A percentile compares a stretch with the other conserved stretches of the same genome.
Conservation (phyloP, 1,139 yeast species). For the Lodderomyces theae region DNA sequence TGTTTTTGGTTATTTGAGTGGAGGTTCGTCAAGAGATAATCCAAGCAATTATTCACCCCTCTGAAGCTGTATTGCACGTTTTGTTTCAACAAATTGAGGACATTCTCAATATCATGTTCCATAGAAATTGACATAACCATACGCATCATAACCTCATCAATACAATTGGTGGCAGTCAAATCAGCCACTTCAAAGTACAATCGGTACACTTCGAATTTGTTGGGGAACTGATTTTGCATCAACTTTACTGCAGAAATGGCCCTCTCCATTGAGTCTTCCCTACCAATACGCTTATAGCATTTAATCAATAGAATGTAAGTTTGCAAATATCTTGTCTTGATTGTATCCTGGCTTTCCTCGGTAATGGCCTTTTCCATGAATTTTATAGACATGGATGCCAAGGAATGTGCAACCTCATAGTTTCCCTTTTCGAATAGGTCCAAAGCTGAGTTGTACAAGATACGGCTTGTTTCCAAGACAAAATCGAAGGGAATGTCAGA, state of each 20-base stretch:
- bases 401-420: constrained; percentile 6
- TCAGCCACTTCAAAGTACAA: constrained; percentile 9
- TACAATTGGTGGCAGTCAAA: constrained; percentile 1
- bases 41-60: constrained; percentile 24
- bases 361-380: constrained; percentile 9
- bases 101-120: constrained; percentile 12
- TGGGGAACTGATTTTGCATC: constrained; percentile 10
- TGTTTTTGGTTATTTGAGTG: constrained; percentile 17
- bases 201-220: constrained; percentile 11
- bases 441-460: constrained; percentile 11
- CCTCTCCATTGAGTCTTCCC: constrained; percentile 4
- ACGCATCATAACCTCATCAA: constrained; percentile 20
- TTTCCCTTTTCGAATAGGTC: constrained; percentile 4
- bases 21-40: constrained; percentile 21
- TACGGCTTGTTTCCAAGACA: constrained; percentile 11
- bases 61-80: constrained; percentile 16
- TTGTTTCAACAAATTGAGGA: constrained; percentile 18
- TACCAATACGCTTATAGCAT: constrained; percentile 8
- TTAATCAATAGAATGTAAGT: constrained; percentile 11
- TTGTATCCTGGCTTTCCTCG: constrained; percentile 1
- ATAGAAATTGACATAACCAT: constrained; percentile 22
- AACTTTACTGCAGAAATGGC: constrained; percentile 8
- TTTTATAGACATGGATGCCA: constrained; percentile 9
- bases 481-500: constrained; percentile 5
- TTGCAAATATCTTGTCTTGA: constrained; percentile 9